Evolutionary conservation across 1,284 basidiomycete species (phyloP).

Genomic region (Veloporphyrellus conicus): DNA sequence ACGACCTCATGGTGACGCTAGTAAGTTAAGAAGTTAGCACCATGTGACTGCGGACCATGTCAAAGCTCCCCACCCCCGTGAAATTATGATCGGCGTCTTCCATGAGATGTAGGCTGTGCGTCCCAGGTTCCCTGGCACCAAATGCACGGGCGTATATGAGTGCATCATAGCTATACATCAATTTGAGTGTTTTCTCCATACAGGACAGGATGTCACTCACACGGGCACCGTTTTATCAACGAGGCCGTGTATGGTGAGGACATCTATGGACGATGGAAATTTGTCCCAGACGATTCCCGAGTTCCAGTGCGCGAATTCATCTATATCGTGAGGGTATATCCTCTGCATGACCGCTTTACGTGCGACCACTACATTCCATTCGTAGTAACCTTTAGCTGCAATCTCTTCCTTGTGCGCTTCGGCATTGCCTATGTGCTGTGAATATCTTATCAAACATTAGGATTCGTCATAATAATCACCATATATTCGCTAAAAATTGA

Average conservation of each 20-base stretch:
- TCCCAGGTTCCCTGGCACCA: constrained; percentile 54
- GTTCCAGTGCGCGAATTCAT: constrained; percentile 58
- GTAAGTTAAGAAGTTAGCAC: constrained; percentile 5
- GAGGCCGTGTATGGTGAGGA: constrained; percentile 67
- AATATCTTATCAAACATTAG: constrained; percentile 1
- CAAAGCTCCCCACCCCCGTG: constrained; percentile 44
- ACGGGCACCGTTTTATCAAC: constrained; percentile 60
- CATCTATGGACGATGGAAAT: constrained; percentile 58
- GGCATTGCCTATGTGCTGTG: constrained; percentile 25
- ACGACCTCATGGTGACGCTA: constrained; percentile 60
- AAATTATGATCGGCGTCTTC: constrained; percentile 76
- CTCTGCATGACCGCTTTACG: constrained; percentile 49
- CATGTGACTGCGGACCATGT: neutral
- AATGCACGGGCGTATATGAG: constrained; percentile 62
- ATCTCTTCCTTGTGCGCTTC: constrained; percentile 47
- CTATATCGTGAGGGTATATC: constrained; percentile 56
- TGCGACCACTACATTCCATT: constrained; percentile 59
- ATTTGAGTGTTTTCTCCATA: constrained; percentile 2
- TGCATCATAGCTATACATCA: constrained; percentile 58
- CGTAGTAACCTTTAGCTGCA: constrained; percentile 51
- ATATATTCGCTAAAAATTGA: constrained; percentile 44
- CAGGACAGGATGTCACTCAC: constrained; percentile 40
- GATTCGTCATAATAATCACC: constrained; percentile 35
- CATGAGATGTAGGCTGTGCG: constrained; percentile 60
- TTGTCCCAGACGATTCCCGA: constrained; percentile 57